Evolutionary conservation across 139 green algal genomes (phyloP).

Genomic region (Coelastrella sp.): DNA sequence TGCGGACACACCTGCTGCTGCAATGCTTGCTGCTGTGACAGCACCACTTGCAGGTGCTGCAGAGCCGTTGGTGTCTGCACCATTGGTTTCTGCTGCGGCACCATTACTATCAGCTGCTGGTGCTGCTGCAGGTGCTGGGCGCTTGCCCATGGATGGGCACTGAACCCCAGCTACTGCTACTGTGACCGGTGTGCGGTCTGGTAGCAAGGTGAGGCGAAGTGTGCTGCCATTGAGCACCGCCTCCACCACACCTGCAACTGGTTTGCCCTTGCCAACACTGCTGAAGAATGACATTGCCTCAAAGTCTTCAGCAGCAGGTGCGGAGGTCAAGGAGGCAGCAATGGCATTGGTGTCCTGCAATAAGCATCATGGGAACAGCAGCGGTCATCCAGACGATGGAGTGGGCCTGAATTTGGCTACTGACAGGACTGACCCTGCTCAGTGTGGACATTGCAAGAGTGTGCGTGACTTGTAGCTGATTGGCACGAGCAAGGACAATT

Average conservation of each 20-base stretch:
- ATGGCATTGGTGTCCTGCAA: conserved; percentile 58
- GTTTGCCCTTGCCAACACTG: conserved; percentile 81
- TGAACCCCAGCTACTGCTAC: conserved; percentile 85
- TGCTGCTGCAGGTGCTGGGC: conserved; percentile 34
- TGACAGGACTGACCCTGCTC: too few relatives aligned
- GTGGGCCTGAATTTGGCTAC: too few relatives aligned
- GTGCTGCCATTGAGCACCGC: conserved; percentile 80
- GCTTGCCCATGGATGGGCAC: conserved; percentile 82
- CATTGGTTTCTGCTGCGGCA: conserved; percentile 19
- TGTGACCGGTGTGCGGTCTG: conserved; percentile 66
- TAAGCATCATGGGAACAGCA: neutral
- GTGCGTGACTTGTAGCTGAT: too few relatives aligned
- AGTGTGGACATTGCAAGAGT: too few relatives aligned
- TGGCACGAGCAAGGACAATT: too few relatives aligned
- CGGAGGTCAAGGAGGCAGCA: conserved; percentile 54
- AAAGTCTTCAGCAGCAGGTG: conserved; percentile 50
- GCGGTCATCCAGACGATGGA: too few relatives aligned
- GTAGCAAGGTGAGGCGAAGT: conserved; percentile 84
- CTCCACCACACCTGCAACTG: conserved; percentile 88
- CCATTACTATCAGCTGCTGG: conserved; percentile 46
- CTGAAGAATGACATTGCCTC: conserved; percentile 68
- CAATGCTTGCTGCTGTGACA: conserved; percentile 39
- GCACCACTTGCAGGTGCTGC: conserved; percentile 17
- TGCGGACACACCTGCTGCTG: conserved; percentile 32
- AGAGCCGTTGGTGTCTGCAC: conserved; percentile 43